phyloP scores from a whole-genome alignment of 139 green algal genomes.

The Chlamydomonas sphaeroides region DNA sequence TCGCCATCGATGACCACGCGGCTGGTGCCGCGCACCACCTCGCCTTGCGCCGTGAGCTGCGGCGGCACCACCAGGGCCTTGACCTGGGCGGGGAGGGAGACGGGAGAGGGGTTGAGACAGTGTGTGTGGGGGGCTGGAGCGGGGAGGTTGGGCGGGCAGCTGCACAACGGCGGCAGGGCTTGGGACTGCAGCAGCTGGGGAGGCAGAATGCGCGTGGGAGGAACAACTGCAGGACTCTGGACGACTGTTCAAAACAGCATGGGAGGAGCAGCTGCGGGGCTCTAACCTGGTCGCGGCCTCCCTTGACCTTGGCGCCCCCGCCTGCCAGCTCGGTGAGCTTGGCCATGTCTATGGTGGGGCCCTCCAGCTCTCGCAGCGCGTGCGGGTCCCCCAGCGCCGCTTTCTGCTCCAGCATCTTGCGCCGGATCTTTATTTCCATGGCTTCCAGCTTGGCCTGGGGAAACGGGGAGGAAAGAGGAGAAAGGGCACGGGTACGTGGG shows the following conservation, averaged over 20 bases:
- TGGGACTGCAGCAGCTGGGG: no score
- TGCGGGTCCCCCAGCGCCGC: not conserved
- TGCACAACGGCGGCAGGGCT: no score
- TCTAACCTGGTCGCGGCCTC: not conserved
- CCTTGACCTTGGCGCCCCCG: not conserved
- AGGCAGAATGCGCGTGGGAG: no score
- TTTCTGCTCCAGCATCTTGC: conserved; percentile 14
- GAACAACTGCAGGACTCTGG: no score
- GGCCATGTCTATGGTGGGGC: not conserved
- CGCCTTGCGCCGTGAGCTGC: not conserved
- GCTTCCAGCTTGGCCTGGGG: conserved; percentile 42
- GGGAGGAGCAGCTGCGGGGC: no score
- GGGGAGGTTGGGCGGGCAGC: no score
- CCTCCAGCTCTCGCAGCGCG: conserved; percentile 1
- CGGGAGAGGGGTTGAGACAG: no score
- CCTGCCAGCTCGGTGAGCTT: not conserved
- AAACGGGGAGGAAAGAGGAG: not conserved
- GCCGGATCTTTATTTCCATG: conserved; percentile 26
- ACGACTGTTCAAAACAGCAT: no score
- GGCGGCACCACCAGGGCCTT: conserved; percentile 31
- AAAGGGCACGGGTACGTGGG: no score
- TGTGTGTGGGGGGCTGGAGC: no score
- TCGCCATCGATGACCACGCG: not conserved
- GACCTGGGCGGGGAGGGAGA: not conserved
- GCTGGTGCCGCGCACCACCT: conserved; percentile 11